These are phyloP conservation scores for Quaeritorhiza haematococci DNA, from an alignment of 371 early-diverging fungal genomes.

Conservation along the genomic window DNA sequence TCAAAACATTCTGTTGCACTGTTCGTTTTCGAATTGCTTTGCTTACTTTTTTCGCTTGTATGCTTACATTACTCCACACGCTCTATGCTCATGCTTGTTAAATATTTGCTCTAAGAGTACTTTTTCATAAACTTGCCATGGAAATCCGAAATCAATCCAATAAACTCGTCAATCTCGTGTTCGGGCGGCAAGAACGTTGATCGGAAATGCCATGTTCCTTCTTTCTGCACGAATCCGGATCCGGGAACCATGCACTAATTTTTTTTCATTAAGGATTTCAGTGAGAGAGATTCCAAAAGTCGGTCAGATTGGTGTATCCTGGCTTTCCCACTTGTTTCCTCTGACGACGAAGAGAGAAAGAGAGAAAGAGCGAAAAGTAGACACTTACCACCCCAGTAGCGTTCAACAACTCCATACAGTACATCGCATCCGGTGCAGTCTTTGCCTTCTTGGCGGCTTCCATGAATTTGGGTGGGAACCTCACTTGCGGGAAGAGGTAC, in stretches of 20 bases:
- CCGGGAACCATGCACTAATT: constrained; percentile 73
- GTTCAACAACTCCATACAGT: constrained; percentile 84
- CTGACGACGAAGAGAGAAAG: constrained; percentile 8
- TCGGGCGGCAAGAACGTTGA: constrained; percentile 94
- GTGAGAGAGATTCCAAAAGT: no score
- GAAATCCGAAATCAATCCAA: constrained; percentile 65
- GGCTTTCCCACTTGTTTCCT: not conserved
- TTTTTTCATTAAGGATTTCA: no score
- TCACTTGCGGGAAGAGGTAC: constrained; percentile 90
- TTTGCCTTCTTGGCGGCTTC: constrained; percentile 63
- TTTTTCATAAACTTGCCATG: constrained; percentile 75
- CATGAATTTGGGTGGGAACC: constrained; percentile 68
- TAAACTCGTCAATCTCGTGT: constrained; percentile 83
- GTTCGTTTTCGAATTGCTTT: no score
- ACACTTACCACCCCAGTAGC: constrained; percentile 82
- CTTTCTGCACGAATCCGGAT: constrained; percentile 86
- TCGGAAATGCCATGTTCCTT: constrained; percentile 91
- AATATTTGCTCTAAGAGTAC: no score
- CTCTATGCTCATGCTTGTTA: no score
- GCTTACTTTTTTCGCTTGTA: no score
- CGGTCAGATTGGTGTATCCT: not conserved
- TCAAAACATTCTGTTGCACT: no score
- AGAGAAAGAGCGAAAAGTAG: no score
- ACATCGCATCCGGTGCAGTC: constrained; percentile 77
- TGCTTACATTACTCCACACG: no score